Conservation (phyloP, 352 stramenopile genomes). For the Globisporangium cederbergense region DNA sequence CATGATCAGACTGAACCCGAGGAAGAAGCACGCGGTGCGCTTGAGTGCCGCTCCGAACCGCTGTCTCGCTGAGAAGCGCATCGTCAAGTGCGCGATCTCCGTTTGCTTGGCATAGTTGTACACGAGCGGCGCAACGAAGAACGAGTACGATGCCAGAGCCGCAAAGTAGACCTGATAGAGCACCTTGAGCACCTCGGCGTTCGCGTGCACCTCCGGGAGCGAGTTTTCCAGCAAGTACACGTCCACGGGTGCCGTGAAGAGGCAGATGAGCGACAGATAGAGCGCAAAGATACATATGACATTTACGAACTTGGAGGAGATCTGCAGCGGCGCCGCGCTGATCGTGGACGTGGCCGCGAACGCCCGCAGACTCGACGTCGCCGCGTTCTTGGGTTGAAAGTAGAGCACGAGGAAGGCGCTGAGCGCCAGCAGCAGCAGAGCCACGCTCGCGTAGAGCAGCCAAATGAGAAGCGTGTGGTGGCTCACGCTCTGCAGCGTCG, state of each 20-base stretch:
- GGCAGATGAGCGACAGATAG: constrained; percentile 65
- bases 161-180: constrained; percentile 79
- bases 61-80: constrained; percentile 49
- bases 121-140: constrained; percentile 66
- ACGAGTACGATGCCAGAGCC: constrained; percentile 56
- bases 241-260: constrained; percentile 79
- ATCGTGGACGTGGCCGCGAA: constrained; percentile 56
- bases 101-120: constrained; percentile 85
- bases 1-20: constrained; percentile 63
- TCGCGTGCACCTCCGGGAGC: constrained; percentile 55
- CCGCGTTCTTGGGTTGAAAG: constrained; percentile 56
- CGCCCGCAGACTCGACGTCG: constrained; percentile 44
- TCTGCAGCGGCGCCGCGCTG: constrained; percentile 49
- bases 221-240: constrained; percentile 76
- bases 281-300: constrained; percentile 64
- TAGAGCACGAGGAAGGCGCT: constrained; percentile 57
- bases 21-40: constrained; percentile 70
- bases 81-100: constrained; percentile 79
- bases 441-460: constrained; percentile 64
- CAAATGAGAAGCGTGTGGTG: constrained; percentile 48
- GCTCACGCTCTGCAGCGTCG: constrained; percentile 19
- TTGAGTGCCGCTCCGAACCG: constrained; percentile 62
- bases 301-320: constrained; percentile 72
- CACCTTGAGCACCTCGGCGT: constrained; percentile 42
- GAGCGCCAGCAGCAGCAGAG: constrained; percentile 47